phyloP scores from a whole-genome alignment of 2,329 filamentous ascomycete species.

The Chlorencoelia australis region DNA sequence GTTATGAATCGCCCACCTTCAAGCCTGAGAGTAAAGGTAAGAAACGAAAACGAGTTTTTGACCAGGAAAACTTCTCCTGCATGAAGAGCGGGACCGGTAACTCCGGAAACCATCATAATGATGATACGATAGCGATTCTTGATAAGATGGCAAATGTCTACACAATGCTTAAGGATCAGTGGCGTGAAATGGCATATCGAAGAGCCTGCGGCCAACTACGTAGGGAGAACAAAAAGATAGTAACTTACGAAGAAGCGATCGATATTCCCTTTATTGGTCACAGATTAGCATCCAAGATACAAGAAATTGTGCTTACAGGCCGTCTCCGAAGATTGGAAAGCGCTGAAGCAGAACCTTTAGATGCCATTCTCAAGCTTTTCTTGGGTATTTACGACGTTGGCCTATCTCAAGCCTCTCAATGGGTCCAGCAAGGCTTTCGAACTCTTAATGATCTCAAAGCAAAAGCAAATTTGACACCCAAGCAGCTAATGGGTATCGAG shows the following conservation, averaged over 20 bases:
- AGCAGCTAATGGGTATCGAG: slow-evolving; percentile 67
- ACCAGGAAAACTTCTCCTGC: slow-evolving; percentile 43
- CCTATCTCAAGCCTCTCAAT: slow-evolving; percentile 56
- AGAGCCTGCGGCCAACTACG: slow-evolving; percentile 66
- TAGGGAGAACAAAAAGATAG: slow-evolving; percentile 52
- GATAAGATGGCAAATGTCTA: slow-evolving; percentile 75
- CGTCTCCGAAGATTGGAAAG: slow-evolving; percentile 62
- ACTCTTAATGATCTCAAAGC: slow-evolving; percentile 61
- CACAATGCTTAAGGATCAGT: slow-evolving; percentile 61
- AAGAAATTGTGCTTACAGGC: slow-evolving; percentile 74
- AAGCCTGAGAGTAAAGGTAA: too few relatives aligned
- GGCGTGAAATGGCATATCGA: slow-evolving; percentile 66
- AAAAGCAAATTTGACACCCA: slow-evolving; percentile 53
- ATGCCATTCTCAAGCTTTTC: slow-evolving; percentile 58
- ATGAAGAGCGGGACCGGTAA: slow-evolving; percentile 40
- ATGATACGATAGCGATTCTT: slow-evolving; percentile 63
- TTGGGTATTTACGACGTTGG: slow-evolving; percentile 74
- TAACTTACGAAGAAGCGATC: slow-evolving; percentile 58
- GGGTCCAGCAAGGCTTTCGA: slow-evolving; percentile 65
- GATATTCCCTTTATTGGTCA: slow-evolving; percentile 58
- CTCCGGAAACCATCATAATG: slow-evolving; percentile 54
- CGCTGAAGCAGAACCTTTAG: slow-evolving; percentile 55
- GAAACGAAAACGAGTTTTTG: slow-evolving; percentile 9
- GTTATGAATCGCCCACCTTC: too few relatives aligned
- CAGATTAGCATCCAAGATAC: slow-evolving; percentile 73